A percentile compares a stretch with the other conserved stretches of the same genome.
These are phyloP conservation scores for Cladosporium sp. DNA, from an alignment of 2,329 filamentous ascomycete species.

Conservation along the genomic window DNA sequence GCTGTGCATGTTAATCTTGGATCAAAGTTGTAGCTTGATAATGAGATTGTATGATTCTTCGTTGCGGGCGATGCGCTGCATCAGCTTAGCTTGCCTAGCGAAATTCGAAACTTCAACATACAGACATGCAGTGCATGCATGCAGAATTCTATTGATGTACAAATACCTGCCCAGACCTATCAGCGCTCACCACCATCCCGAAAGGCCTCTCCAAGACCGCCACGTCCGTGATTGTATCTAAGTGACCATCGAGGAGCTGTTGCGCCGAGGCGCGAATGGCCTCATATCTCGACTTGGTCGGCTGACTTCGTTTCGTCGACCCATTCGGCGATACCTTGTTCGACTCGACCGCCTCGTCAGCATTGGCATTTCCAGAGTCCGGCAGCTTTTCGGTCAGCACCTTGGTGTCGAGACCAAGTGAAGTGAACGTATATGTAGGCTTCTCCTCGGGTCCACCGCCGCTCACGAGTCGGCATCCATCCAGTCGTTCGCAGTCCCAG, in stretches of 20 bases:
- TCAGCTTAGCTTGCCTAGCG: too few species aligned
- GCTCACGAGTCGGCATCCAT: conserved; percentile 76
- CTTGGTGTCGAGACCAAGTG: conserved; percentile 38
- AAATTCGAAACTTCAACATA: too few species aligned
- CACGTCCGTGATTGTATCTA: conserved; percentile 85
- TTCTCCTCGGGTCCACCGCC: conserved; percentile 62
- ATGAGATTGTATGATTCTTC: too few species aligned
- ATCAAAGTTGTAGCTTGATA: conserved; percentile 34
- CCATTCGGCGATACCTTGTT: conserved; percentile 24
- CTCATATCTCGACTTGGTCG: conserved; percentile 64
- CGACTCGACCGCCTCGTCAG: conserved; percentile 22
- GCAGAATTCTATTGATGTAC: conserved; percentile 58
- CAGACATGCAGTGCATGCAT: too few species aligned
- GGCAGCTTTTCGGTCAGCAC: conserved; percentile 35
- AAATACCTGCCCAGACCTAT: conserved; percentile 85
- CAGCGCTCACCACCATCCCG: conserved; percentile 86
- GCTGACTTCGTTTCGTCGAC: conserved; percentile 33
- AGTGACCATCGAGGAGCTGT: conserved; percentile 75
- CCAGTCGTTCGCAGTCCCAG: conserved; percentile 80
- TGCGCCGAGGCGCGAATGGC: conserved; percentile 87
- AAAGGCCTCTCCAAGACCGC: conserved; percentile 86
- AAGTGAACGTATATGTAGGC: conserved; percentile 60
- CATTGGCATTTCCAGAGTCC: conserved; percentile 16
- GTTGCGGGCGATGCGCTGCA: too few species aligned
- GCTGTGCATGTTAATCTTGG: conserved; percentile 47